Percentiles rank a stretch among this genome's conserved stretches.
phyloP scores from a whole-genome alignment of 495 filamentous ascomycete species.

The Penicillium egyptiacum region DNA sequence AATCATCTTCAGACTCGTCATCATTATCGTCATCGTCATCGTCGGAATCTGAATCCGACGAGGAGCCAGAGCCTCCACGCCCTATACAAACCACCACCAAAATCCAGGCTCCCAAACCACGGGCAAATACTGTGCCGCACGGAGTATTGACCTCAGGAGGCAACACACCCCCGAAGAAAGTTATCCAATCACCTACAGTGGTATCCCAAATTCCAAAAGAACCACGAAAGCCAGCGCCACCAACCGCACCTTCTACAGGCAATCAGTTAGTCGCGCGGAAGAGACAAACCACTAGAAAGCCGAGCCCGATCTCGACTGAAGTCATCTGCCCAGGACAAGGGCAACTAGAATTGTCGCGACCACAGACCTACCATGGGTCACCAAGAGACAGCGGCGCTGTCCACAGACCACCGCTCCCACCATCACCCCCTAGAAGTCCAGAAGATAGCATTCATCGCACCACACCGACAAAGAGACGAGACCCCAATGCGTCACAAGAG shows the following conservation, averaged over 20 bases:
- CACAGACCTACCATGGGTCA: constrained; percentile 34
- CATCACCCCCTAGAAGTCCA: constrained; percentile 41
- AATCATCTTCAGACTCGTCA: constrained; percentile 25
- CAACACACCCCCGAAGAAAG: constrained; percentile 10
- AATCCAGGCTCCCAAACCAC: constrained; percentile 27
- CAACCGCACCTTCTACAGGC: constrained; percentile 25
- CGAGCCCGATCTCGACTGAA: constrained; percentile 19
- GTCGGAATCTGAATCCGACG: constrained; percentile 16
- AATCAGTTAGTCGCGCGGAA: constrained; percentile 29
- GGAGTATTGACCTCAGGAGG: constrained; percentile 18
- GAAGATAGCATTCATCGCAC: constrained; percentile 35
- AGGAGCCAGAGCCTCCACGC: constrained; percentile 10
- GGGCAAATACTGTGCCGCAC: constrained; percentile 19
- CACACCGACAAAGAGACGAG: constrained; percentile 27
- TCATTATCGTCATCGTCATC: constrained; percentile 6
- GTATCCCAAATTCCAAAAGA: constrained; percentile 21
- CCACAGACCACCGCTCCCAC: constrained; percentile 33
- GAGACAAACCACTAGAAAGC: constrained; percentile 20
- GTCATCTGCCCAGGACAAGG: constrained; percentile 5
- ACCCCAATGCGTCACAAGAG: constrained; percentile 24
- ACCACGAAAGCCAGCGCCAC: constrained; percentile 22
- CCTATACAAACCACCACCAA: constrained; percentile 17
- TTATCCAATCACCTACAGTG: constrained; percentile 1
- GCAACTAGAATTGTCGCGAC: constrained; percentile 24
- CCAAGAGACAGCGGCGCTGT: constrained; percentile 22